Base-by-base conservation (phyloP, 768 basidiomycete genomes). In the Pisolithus albus region DNA sequence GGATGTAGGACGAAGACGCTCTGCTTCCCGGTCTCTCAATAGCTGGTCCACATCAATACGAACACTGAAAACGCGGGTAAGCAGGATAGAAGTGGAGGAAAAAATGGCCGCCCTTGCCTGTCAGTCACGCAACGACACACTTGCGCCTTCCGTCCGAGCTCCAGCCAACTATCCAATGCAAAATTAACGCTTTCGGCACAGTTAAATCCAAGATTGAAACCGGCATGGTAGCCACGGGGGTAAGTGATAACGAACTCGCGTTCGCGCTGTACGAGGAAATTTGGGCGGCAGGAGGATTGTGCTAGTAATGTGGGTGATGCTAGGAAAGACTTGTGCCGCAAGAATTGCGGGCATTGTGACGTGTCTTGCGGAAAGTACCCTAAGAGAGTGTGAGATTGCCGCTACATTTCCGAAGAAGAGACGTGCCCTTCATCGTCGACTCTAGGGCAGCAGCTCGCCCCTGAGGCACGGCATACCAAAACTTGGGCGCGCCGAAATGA, bases 111-210 rank as follows among this genome's bases (percentile, higher is more conserved):
- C 43, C 67, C 43, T 19, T 58, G 86, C 88, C 88, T 91, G 63
- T 84, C 83, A 47, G 72, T 64, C n/a, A 88, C 75, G 60, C 88
- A 90, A 59, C 79, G 71, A 58, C 89, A 91, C 4, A 74, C 81
- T 55, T 83, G 82, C 7, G 95, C 94, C 50, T 77, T 80, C 51
- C 89, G 75, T 1, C 93, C 95, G 18, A 94, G 68, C 39, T 93
- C 91, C 5, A 97, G 69, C 94, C 94, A 98, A 56, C 87, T 89
- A 40, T 96, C 90, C 24, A 96, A 73, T 0, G 95, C 95, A 64
- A 97, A 98, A 65, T 98, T 98, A 61, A 96, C 91, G 56, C 89
- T 92, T 70, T 97, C 95, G 1, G 95, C 95, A 60, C 93, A 96
- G 62, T 98, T 98, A 63, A 96, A 82, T n/a, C 68, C 95, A 40